Conservation (phyloP, 2,329 filamentous ascomycete genomes). For the Rhynchosporium agropyri region DNA sequence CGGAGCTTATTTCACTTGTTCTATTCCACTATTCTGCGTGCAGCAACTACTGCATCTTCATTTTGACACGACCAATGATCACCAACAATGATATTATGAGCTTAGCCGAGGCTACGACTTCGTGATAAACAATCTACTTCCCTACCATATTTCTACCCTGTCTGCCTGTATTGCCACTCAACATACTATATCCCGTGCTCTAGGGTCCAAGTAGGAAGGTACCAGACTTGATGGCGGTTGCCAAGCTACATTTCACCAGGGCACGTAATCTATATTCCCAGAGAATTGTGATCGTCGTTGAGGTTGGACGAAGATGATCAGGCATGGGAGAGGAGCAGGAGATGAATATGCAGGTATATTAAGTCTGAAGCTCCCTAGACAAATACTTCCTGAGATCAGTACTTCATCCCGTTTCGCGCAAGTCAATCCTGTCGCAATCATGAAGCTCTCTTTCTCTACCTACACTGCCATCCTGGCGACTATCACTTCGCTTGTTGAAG, state of each 20-base stretch:
- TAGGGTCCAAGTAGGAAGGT: slow-evolving; percentile 1
- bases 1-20: slow-evolving; percentile 4
- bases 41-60: too few species aligned
- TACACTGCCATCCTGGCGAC: slow-evolving; percentile 18
- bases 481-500: slow-evolving; percentile 14
- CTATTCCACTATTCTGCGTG: neutral
- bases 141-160: neutral
- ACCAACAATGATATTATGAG: neutral
- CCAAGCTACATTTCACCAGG: neutral
- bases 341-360: neutral
- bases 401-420: slow-evolving; percentile 9
- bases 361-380: neutral
- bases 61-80: too few species aligned
- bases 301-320: neutral
- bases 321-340: neutral
- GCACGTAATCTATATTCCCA: neutral
- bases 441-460: slow-evolving; percentile 22
- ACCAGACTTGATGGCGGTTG: neutral
- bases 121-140: neutral
- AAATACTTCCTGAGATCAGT: neutral
- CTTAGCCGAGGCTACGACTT: neutral
- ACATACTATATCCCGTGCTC: slow-evolving; percentile 2
- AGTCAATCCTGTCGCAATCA: slow-evolving; percentile 13
- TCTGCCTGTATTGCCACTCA: neutral
- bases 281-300: neutral